A percentile compares a stretch with the other conserved stretches of the same genome.
phyloP scores from a whole-genome alignment of 805 yeast genomes.

The Isabelozyma pseudorhagii region DNA sequence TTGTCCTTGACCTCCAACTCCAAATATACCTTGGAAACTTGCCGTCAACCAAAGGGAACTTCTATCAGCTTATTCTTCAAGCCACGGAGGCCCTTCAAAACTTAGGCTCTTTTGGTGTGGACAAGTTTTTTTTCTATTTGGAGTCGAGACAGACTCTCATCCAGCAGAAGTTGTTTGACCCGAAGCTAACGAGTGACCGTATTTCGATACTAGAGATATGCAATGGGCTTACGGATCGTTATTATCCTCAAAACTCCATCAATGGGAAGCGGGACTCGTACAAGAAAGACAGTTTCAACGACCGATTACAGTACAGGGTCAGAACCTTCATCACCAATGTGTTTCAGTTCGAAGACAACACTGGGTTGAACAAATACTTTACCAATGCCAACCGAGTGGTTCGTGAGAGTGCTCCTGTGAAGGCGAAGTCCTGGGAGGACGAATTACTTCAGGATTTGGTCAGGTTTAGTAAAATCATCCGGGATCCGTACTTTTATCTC shows the following conservation, averaged over 20 bases:
- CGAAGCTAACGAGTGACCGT: constrained; percentile 28
- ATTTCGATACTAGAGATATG: constrained; percentile 39
- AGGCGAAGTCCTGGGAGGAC: constrained; percentile 16
- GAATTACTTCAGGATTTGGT: constrained; percentile 32
- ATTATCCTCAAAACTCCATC: constrained; percentile 9
- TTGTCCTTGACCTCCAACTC: constrained; percentile 25
- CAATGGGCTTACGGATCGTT: constrained; percentile 34
- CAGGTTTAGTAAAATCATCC: constrained; percentile 23
- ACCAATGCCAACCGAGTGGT: constrained; percentile 23
- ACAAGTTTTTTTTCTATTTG: constrained; percentile 34
- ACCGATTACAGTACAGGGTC: constrained; percentile 33
- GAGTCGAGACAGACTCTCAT: constrained; percentile 30
- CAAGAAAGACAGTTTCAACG: constrained; percentile 38
- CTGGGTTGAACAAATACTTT: constrained; percentile 42
- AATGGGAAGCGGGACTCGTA: constrained; percentile 25
- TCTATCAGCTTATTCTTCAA: constrained; percentile 21
- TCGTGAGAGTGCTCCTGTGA: constrained; percentile 18
- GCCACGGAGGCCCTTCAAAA: constrained; percentile 20
- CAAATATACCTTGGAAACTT: constrained; percentile 10
- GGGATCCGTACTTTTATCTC: constrained; percentile 33
- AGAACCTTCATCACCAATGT: constrained; percentile 30
- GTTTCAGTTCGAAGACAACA: constrained; percentile 39
- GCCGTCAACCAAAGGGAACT: constrained; percentile 17
- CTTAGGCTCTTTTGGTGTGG: constrained; percentile 16
- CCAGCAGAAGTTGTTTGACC: constrained; percentile 21